Evolutionary conservation across 2,329 filamentous ascomycete genomes (phyloP).

Genomic region (Diaporthe aspalathi): DNA sequence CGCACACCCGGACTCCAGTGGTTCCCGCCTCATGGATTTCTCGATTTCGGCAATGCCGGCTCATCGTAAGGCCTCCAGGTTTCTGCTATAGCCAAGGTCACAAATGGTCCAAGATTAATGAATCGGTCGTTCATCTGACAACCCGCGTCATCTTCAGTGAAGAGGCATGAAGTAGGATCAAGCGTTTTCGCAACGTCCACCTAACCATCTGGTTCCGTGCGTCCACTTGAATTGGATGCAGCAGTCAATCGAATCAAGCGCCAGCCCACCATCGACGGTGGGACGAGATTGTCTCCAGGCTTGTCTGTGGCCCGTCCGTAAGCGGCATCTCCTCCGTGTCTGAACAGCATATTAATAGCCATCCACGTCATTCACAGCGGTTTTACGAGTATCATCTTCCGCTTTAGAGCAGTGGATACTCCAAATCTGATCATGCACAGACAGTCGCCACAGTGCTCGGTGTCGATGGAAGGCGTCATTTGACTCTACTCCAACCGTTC

Average conservation of each 20-base stretch:
- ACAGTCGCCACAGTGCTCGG: neutral
- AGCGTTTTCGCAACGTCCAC: neutral
- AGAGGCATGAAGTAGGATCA: neutral
- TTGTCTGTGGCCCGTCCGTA: neutral
- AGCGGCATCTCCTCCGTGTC: neutral
- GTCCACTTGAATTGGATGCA: neutral
- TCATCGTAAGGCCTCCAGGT: conserved; percentile 15
- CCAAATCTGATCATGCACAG: neutral
- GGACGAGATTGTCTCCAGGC: neutral
- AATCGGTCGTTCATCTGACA: neutral
- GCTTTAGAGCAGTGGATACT: neutral
- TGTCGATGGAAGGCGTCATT: neutral
- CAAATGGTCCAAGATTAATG: neutral
- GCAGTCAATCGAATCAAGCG: neutral
- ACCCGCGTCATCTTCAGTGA: conserved; percentile 7
- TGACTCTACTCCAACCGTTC: neutral
- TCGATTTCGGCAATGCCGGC: conserved; percentile 16
- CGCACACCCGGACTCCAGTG: neutral
- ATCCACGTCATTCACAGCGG: conserved; percentile 5
- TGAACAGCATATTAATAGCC: conserved; percentile 17
- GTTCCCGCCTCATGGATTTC: neutral
- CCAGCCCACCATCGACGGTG: neutral
- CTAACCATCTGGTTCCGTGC: neutral
- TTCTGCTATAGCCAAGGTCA: neutral
- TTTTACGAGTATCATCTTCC: neutral